phyloP scores from a whole-genome alignment of 148 eudicot species.

The Fagopyrum esculentum region DNA sequence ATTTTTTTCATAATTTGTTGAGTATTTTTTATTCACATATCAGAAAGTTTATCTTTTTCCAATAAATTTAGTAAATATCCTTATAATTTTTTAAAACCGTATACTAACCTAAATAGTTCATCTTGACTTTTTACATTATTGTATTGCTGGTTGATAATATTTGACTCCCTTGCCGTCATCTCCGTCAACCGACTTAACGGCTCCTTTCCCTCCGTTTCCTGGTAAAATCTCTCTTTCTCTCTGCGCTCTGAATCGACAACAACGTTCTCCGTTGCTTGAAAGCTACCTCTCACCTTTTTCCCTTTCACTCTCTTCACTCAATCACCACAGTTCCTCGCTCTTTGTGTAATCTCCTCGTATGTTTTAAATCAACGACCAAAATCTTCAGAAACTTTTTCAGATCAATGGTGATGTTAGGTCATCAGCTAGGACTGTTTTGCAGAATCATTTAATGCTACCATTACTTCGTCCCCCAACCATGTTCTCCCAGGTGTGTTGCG shows the following conservation, averaged over 20 bases:
- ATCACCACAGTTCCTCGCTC: not conserved
- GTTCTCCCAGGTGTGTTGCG: not conserved
- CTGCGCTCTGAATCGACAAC: not conserved
- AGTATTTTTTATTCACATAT: no score
- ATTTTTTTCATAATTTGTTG: no score
- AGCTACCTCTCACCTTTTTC: conserved; percentile 4
- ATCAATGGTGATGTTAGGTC: not conserved
- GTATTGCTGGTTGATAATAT: not conserved
- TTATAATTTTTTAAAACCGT: no score
- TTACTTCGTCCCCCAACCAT: not conserved
- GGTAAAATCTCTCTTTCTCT: not conserved
- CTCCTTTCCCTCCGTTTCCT: not conserved
- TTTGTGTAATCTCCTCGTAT: not conserved
- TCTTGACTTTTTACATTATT: not conserved
- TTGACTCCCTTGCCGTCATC: not conserved
- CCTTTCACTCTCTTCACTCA: not conserved
- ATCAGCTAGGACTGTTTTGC: not conserved
- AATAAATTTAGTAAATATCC: no score
- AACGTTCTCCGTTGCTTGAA: conserved; percentile 1
- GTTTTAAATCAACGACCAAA: not conserved
- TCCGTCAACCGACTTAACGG: not conserved
- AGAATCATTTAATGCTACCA: not conserved
- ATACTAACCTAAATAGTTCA: no score
- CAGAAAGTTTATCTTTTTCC: no score
- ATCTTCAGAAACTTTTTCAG: not conserved